Base-by-base conservation (phyloP, 1,139 yeast genomes). In the Yamadazyma aaseri region DNA sequence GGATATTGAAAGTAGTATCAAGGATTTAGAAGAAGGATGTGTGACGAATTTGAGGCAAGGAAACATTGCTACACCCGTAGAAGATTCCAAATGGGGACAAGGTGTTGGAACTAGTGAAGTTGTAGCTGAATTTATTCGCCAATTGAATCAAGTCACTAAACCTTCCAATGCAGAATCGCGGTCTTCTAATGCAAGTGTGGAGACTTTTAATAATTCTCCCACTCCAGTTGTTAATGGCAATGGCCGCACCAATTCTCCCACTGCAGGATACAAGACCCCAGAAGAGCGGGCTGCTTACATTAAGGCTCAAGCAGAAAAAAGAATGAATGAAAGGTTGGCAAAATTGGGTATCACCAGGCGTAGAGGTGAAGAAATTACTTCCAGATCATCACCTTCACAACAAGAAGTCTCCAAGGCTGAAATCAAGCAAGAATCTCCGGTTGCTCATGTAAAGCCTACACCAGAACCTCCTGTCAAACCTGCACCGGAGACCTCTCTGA, bases 311-410 rank as follows among this genome's bases (percentile, higher is more conserved):
- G 97, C 97, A 0, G 86, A 85, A 48, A 79, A 83, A 58, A 76
- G 87, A 51, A 89, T 90, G 95, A 82, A 80, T 44, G 97, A 89
- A 50, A 71, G 94, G 49, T 70, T 89, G 53, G 96, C 96, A 1
- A 85, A 84, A 44, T 71, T 90, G 39, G 97, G 97, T 1, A 78
- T 86, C 34, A 65, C 75, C 20, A 69, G 83, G 45, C 56, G 49
- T 38, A 49, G 51, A 34, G 46, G 48, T 22, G 35, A 37, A 11
- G 40, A 30, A 15, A n/a, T 23, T 20, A 17, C 35, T 3, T n/a
- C 12, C 14, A 10, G 10, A 9, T 20, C 35, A 25, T 12, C 6
- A 6, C 20, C 20, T 9, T 11, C 14, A 26, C 20, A n/a, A 5
- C 17, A 14, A 26, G 17, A 29, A 26, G 28, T 11, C 20, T 18